phyloP scores from a whole-genome alignment of 208 protist species.

The Wallacemonas rigidus region DNA sequence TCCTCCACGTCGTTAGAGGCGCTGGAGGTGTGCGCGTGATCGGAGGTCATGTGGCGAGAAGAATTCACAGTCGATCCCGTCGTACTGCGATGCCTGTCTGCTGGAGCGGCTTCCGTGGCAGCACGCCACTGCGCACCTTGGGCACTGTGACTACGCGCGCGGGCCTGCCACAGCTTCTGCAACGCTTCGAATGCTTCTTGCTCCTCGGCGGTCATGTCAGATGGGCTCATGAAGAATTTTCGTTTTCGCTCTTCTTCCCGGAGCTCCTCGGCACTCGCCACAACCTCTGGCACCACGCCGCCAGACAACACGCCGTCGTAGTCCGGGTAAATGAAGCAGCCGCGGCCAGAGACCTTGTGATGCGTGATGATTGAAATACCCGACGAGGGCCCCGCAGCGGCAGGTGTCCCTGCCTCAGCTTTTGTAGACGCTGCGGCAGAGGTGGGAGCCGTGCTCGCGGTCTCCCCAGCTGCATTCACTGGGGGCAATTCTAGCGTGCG shows the following conservation, averaged over 20 bases:
- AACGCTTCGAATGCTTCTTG: constrained; percentile 81
- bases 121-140: constrained; percentile 57
- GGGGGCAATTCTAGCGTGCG: constrained; percentile 13
- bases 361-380: constrained; percentile 86
- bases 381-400: background rate
- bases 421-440: background rate
- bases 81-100: no score
- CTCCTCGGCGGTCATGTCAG: constrained; percentile 68
- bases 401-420: background rate
- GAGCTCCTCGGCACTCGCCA: constrained; percentile 66
- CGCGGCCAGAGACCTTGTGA: constrained; percentile 76
- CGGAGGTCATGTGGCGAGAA: background rate
- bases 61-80: no score
- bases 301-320: constrained; percentile 84
- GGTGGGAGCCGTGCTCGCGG: background rate
- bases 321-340: constrained; percentile 80
- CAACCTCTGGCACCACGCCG: constrained; percentile 79
- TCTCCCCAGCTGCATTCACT: background rate
- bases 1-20: constrained; percentile 12
- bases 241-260: constrained; percentile 41
- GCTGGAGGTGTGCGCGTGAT: background rate
- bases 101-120: constrained; percentile 14
- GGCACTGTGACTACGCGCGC: constrained; percentile 56
- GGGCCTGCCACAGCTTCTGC: constrained; percentile 74
- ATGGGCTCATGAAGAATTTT: constrained; percentile 60